Conservation (phyloP, 768 basidiomycete genomes). For the Trametes cinnabarina region DNA sequence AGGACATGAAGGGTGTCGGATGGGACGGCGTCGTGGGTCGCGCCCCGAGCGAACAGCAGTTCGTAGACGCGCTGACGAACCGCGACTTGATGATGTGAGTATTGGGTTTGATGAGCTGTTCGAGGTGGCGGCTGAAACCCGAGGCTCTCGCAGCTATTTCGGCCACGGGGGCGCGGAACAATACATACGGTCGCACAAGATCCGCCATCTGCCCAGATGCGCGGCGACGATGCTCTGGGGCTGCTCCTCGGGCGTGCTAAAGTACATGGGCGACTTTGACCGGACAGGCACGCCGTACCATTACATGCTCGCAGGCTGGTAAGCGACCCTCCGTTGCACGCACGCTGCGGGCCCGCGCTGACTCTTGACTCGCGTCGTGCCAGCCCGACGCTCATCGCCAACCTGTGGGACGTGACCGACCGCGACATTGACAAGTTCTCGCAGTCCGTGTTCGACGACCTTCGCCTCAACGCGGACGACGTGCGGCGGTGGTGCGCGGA, state of each 20-base stretch:
- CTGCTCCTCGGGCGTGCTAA: conserved; percentile 88
- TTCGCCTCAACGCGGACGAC: conserved; percentile 46
- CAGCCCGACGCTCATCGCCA: conserved; percentile 87
- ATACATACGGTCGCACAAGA: conserved; percentile 83
- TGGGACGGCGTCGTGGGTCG: conserved; percentile 84
- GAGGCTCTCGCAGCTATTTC: conserved; percentile 69
- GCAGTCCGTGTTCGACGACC: conserved; percentile 73
- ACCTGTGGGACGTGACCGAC: conserved; percentile 98
- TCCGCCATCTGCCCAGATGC: conserved; percentile 78
- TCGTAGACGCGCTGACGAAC: conserved; percentile 65
- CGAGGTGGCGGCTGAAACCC: not conserved
- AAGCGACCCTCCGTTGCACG: conserved; percentile 36
- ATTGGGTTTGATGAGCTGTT: not conserved
- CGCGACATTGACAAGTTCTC: conserved; percentile 94
- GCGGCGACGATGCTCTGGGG: conserved; percentile 98
- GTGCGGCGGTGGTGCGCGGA: conserved; percentile 24
- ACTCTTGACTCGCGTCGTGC: not conserved
- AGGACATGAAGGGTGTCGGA: conserved; percentile 65
- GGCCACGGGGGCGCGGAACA: conserved; percentile 97
- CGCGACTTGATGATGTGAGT: conserved; percentile 91
- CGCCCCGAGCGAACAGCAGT: conserved; percentile 79
- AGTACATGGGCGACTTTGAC: conserved; percentile 94
- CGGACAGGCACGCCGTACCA: conserved; percentile 87
- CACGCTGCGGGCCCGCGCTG: not conserved
- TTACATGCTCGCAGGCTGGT: conserved; percentile 99